Evolutionary conservation across 2,329 filamentous ascomycete species (phyloP), one percentile per base, ranked within the genome.

Genomic region (Talaromyces albobiverticillius): DNA sequence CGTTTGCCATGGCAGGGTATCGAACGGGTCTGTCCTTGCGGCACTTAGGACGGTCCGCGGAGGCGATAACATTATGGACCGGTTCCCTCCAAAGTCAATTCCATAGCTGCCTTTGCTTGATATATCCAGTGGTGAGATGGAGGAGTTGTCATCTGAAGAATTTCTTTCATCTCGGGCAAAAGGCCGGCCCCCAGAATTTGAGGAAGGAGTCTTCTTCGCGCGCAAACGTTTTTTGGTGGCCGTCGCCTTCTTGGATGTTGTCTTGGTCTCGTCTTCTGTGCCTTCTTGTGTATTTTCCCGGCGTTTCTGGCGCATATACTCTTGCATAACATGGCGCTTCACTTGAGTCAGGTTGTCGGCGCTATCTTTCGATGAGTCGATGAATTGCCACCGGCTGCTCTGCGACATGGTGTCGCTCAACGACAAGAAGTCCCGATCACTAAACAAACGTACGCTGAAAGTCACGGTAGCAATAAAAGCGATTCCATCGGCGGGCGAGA

Each of bases 241-340:
- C 13, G 46, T 16, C n/a, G 29, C 23, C 20, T 40, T 42, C 32
- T 52, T 50, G 22, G 20, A 36, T 29, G 45, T 23, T 42, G 51
- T 40, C 40, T 40, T 42, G 51, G 20, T 43, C 49, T 40, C 50
- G 11, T 52, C 43, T n/a, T n/a, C 26, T 13, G 40, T n/a, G 20
- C n/a, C 40, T 53, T 57, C 57, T 31, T 51, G 48, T 16, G 26
- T 43, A 22, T 57, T 42, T 7, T 57, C 52, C 16, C 29, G 45
- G 8, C 57, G 57, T 51, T 72, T 73, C 43, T 72, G 69, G 18
- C 69, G 69, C 62, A 73, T 71, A 57, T 68, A 72, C 48, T 74
- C 70, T 55, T 73, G 69, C 72, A 74, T 74, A 6, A 74, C 71
- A 71, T 75, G 72, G 20, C 71, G 70, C 48, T 73, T 73, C 34